Base-by-base conservation (phyloP, 2,329 filamentous ascomycete species). In the Stylonectria norvegica region DNA sequence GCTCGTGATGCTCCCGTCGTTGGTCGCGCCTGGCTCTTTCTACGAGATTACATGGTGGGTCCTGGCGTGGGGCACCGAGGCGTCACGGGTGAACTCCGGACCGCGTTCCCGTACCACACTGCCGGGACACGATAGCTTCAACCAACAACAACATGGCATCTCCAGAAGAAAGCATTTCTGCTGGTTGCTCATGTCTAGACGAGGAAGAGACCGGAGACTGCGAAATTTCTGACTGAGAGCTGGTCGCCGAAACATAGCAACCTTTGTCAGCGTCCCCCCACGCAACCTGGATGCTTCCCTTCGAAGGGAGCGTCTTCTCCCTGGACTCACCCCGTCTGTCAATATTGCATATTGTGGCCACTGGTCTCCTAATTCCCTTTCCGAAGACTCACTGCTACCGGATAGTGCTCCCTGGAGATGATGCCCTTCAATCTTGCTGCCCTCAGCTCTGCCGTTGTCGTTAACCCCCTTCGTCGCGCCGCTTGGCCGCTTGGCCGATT, bases 41-140 rank as follows among this genome's bases (percentile, higher is more conserved):
- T n/a, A 53, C 43, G 45, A 57, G 50, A 49, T 60, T 57, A 48
- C 57, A 38, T 34, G 37, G 50, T 56, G 49, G 52, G 44, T 50
- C 53, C 18, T 40, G 32, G 19, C 29, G 42, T 42, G 38, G 38
- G 37, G 45, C 25, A 11, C 39, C 34, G 38, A 45, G 33, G 49
- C 31, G 37, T 37, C 38, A 34, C 56, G 56, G 56, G 50, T 52
- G 56, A 59, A 57, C 40, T 2, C 30, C 56, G 56, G 56, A 36
- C 48, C 52, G 49, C 20, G 19, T 11, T 10, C 19, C 35, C 20
- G 40, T 46, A 48, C 52, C 53, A 9, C 27, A 9, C 38, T 46
- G 36, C 40, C 53, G 48, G 48, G 43, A 45, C 34, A 5, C 15
- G 22, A 19, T 22, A 16, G 27, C 30, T 28, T 22, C 8, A 15